phyloP scores from a whole-genome alignment of 1,284 basidiomycete genomes.

The Clitocybe nebularis region DNA sequence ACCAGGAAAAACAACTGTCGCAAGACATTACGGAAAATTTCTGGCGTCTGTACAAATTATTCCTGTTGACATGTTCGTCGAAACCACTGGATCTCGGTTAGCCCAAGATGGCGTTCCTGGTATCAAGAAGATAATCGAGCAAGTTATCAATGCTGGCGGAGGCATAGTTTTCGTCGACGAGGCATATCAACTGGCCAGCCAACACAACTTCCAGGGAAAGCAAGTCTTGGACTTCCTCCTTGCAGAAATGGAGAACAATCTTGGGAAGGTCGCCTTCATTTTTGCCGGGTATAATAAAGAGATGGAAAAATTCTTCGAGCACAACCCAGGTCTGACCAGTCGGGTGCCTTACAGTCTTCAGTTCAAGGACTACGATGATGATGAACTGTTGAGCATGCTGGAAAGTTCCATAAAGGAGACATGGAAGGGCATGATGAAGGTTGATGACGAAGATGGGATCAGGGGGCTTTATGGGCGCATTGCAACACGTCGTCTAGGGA shows the following conservation, averaged over 20 bases:
- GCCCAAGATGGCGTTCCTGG: constrained; percentile 52
- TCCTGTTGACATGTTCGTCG: constrained; percentile 50
- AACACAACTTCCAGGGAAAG: constrained; percentile 41
- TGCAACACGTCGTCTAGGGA: constrained; percentile 49
- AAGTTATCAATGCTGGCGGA: constrained; percentile 47
- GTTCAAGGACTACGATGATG: constrained; percentile 59
- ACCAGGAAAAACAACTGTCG: constrained; percentile 66
- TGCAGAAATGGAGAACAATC: constrained; percentile 68
- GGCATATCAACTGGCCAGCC: constrained; percentile 57
- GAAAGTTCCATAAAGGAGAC: constrained; percentile 37
- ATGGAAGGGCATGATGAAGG: constrained; percentile 45
- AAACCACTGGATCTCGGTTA: constrained; percentile 58
- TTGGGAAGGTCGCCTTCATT: constrained; percentile 63
- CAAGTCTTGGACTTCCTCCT: constrained; percentile 65
- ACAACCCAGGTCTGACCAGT: constrained; percentile 63
- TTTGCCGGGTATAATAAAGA: constrained; percentile 64
- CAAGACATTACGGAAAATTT: constrained; percentile 58
- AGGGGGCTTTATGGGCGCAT: constrained; percentile 53
- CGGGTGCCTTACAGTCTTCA: constrained; percentile 58
- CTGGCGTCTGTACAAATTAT: constrained; percentile 49
- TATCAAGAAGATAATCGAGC: constrained; percentile 46
- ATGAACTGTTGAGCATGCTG: constrained; percentile 51
- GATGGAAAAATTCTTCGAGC: constrained; percentile 73
- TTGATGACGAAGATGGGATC: constrained; percentile 52
- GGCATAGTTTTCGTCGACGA: constrained; percentile 67